phyloP scores from a whole-genome alignment of 306 rosid species.

The Lathyrus sativus region DNA sequence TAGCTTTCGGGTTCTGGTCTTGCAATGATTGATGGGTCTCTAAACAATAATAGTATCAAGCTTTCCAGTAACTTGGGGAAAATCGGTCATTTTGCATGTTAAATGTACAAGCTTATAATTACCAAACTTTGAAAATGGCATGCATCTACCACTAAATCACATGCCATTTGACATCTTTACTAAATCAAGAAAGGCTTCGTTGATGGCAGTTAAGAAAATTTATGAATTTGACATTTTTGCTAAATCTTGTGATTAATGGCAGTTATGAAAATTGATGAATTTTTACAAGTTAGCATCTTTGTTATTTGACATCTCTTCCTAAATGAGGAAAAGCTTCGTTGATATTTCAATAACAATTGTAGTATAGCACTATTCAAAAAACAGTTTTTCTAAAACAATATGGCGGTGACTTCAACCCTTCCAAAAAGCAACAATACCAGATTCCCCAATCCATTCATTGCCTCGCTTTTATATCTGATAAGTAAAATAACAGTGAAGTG shows the following conservation, averaged over 20 bases:
- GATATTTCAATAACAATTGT: slow-evolving; percentile 3
- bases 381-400: slow-evolving; percentile 9
- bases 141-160: too few species aligned
- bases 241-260: background rate
- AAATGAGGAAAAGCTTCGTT: background rate
- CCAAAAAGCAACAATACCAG: slow-evolving; percentile 9
- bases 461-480: slow-evolving; percentile 6
- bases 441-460: slow-evolving; percentile 32
- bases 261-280: background rate
- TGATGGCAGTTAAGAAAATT: too few species aligned
- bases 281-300: background rate
- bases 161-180: too few species aligned
- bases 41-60: too few species aligned
- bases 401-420: slow-evolving; percentile 29
- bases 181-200: too few species aligned
- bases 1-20: too few species aligned
- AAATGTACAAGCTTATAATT: too few species aligned
- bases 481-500: background rate
- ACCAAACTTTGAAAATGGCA: too few species aligned
- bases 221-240: too few species aligned
- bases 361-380: slow-evolving; percentile 12
- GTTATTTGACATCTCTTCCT: background rate
- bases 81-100: too few species aligned
- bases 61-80: too few species aligned
- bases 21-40: too few species aligned